phyloP scores from a whole-genome alignment of 2,329 filamentous ascomycete species.

The Penicillium sp. region DNA sequence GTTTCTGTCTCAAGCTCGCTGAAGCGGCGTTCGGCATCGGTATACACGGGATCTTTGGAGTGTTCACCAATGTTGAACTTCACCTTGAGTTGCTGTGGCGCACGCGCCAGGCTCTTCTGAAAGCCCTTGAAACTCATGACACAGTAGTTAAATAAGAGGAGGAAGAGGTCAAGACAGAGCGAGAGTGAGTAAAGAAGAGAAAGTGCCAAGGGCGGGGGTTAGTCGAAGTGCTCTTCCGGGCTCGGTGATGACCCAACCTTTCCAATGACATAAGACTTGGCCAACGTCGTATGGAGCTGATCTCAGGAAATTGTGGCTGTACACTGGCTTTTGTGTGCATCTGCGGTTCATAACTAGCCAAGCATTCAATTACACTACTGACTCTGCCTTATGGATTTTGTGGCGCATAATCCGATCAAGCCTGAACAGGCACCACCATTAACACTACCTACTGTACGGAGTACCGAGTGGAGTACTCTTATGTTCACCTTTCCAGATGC shows the following conservation, averaged over 20 bases:
- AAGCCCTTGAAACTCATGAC: slow-evolving; percentile 97
- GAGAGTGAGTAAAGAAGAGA: slow-evolving; percentile 13
- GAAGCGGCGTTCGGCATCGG: slow-evolving; percentile 90
- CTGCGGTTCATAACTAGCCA: too few relatives aligned
- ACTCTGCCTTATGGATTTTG: slow-evolving; percentile 1
- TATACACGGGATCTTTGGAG: slow-evolving; percentile 91
- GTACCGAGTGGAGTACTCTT: too few relatives aligned
- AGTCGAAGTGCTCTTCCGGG: slow-evolving; percentile 13
- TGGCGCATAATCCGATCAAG: slow-evolving; percentile 8
- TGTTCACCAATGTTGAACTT: slow-evolving; percentile 95
- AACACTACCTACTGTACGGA: background rate
- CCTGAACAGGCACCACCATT: slow-evolving; percentile 12
- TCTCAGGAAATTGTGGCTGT: slow-evolving; percentile 12
- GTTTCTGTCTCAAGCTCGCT: slow-evolving; percentile 92
- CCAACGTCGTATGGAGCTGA: slow-evolving; percentile 2
- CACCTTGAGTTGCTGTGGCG: slow-evolving; percentile 85
- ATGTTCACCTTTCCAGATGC: background rate
- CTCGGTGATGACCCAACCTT: slow-evolving; percentile 18
- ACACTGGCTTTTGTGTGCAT: background rate
- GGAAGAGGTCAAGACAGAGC: background rate
- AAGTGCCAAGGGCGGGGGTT: slow-evolving; percentile 8
- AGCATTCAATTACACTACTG: background rate
- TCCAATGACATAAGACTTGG: slow-evolving; percentile 25
- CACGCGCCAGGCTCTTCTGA: slow-evolving; percentile 81
- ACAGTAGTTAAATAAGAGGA: slow-evolving; percentile 5